Evolutionary conservation across 140 eudicot species (phyloP), one percentile per base, ranked within the genome.

Genomic region (Flaveria floridana): DNA sequence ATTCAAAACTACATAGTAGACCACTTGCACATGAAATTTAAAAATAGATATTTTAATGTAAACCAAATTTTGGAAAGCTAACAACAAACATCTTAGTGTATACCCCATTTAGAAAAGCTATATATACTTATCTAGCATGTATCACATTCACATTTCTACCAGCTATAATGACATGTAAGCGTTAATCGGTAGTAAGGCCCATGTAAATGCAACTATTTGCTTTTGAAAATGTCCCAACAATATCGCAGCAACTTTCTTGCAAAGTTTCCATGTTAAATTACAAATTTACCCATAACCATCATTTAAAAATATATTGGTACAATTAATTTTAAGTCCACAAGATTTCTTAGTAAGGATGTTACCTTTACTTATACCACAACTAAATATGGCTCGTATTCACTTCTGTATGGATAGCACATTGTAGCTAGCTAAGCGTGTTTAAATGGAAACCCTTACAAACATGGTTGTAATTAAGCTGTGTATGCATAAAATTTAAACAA

Each of bases 371-470:
- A 81, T 14, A 70, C 48, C 55, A 80, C 55, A 92, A 87, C 52
- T 84, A 89, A 63, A 74, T 68, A 69, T 78, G 87, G 84, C 90
- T 79, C 19, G 81, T 84, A 76, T 81, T 80, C 88, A 92, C 92
- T 91, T 87, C 88, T 78, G 82, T 81, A 79, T 25, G 84, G 81
- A 26, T 26, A 26, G 2, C 34, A 28, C 34, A 28, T 28, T 28
- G 4, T 28, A 28, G 3, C 34, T 28, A 3, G 4, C 34, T 28
- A 28, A 28, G 3, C 3, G 0, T 28, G 4, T 3, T 28, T 3
- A 3, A 28, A 0, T 28, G 4, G 0, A 2, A 28, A 28, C 34
- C 4, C 3, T 28, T 28, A 2, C 0, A 28, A 28, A 28, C 34
- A 28, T 28, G 3, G 34, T 28, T 28, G 34, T 3, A 28, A 28